A percentile compares a stretch with the other conserved stretches of the same genome.
Evolutionary conservation across 768 basidiomycete species (phyloP).

Genomic region (Kwoniella dejecticola): DNA sequence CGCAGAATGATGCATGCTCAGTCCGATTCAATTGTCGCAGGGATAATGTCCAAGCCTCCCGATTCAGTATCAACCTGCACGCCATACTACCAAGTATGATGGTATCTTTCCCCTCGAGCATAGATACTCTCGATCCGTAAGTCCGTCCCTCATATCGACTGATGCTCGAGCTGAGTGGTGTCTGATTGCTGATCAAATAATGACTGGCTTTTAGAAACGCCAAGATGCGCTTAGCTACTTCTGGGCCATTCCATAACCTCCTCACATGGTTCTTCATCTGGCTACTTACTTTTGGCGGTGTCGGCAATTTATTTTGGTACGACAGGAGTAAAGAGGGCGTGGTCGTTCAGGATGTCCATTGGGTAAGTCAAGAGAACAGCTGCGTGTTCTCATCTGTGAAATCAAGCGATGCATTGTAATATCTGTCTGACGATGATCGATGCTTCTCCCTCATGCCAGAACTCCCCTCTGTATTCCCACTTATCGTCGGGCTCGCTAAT

Average conservation of each 20-base stretch:
- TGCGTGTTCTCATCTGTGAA: too few relatives aligned
- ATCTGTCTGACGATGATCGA: too few relatives aligned
- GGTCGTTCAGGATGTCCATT: conserved; percentile 63
- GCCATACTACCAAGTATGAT: conserved; percentile 73
- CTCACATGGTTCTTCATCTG: conserved; percentile 59
- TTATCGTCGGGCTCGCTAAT: conserved; percentile 66
- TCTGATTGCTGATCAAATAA: not conserved
- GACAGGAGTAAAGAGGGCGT: conserved; percentile 63
- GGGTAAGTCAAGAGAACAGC: conserved; percentile 62
- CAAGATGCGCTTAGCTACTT: conserved; percentile 65
- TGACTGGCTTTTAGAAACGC: conserved; percentile 36
- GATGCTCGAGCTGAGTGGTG: not conserved
- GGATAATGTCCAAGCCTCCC: conserved; percentile 66
- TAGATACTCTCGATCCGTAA: conserved; percentile 57
- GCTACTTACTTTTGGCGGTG: conserved; percentile 35
- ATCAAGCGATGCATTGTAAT: too few relatives aligned
- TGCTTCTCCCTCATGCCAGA: conserved; percentile 56
- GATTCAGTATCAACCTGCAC: conserved; percentile 66
- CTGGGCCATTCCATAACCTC: conserved; percentile 79
- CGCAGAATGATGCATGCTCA: not conserved
- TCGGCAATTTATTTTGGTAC: conserved; percentile 60
- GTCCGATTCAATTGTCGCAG: conserved; percentile 55
- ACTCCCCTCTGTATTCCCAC: conserved; percentile 66
- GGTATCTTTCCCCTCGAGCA: conserved; percentile 63
- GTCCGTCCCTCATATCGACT: conserved; percentile 52